Evolutionary conservation across 768 basidiomycete species (phyloP).

Genomic region (Dacryopinax spathularia): DNA sequence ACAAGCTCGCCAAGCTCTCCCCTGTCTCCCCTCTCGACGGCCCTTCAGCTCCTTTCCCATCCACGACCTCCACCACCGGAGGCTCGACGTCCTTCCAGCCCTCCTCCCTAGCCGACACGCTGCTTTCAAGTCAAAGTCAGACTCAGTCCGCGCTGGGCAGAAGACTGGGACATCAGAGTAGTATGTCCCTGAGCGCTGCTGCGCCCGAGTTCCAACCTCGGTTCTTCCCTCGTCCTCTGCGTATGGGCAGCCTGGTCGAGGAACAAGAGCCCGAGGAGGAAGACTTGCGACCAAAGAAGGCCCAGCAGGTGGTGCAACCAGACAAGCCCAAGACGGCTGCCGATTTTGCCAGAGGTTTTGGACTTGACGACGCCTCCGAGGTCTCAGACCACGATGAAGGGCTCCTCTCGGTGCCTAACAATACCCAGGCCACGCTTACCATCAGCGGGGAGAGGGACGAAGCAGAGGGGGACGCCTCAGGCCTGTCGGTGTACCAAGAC

Average conservation of each 20-base stretch:
- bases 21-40: background rate
- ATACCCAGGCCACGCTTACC: background rate
- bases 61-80: constrained; percentile 9
- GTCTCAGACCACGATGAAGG: too few species aligned
- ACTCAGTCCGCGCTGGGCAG: background rate
- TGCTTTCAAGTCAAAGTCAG: too few species aligned
- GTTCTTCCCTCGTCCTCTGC: background rate
- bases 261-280: constrained; percentile 22
- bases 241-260: background rate
- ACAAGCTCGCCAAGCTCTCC: constrained; percentile 63
- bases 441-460: constrained; percentile 29
- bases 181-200: background rate
- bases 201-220: constrained; percentile 1
- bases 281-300: too few species aligned
- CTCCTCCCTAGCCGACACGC: background rate
- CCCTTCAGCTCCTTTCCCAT: constrained; percentile 22
- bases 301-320: background rate
- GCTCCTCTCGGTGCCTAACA: too few species aligned
- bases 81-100: constrained; percentile 6
- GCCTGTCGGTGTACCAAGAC: constrained; percentile 25
- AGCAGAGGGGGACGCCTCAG: constrained; percentile 20
- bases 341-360: background rate
- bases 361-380: background rate
- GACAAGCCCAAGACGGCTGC: background rate
- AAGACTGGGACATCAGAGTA: constrained; percentile 5